These are phyloP conservation scores for Carex cristatella DNA, from an alignment of 176 grass and related monocot species.

Conservation along the genomic window DNA sequence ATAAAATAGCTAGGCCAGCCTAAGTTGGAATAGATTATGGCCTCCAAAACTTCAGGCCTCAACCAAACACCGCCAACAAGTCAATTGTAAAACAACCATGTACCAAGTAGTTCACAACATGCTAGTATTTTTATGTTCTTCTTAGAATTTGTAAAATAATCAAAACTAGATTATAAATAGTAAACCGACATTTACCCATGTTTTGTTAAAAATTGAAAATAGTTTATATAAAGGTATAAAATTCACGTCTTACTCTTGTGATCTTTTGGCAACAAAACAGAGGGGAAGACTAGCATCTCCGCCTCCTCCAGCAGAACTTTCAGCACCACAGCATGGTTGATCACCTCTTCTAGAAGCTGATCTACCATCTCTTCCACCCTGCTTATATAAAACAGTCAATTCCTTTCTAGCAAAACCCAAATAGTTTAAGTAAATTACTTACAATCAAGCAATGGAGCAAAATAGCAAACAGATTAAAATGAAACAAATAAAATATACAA, in stretches of 20 bases:
- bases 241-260: slow-evolving; percentile 37
- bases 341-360: slow-evolving; percentile 25
- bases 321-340: slow-evolving; percentile 25
- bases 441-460: neutral
- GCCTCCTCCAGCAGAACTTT: slow-evolving; percentile 28
- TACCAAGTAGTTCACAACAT: neutral
- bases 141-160: neutral
- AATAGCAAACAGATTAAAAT: slow-evolving; percentile 4
- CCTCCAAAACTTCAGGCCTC: too few species aligned
- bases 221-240: neutral
- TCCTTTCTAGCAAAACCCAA: too few species aligned
- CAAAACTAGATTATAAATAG: neutral
- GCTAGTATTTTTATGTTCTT: neutral
- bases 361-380: slow-evolving; percentile 33
- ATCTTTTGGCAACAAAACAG: slow-evolving; percentile 34
- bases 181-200: neutral
- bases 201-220: too few species aligned
- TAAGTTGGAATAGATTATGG: too few species aligned
- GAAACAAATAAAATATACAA: neutral
- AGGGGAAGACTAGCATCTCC: slow-evolving; percentile 52
- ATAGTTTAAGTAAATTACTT: neutral
- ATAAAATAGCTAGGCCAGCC: too few species aligned
- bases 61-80: neutral
- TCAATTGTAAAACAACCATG: neutral
- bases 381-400: neutral